Conservation (phyloP, 176 grass and related monocot genomes). For the Carex cristatella region DNA sequence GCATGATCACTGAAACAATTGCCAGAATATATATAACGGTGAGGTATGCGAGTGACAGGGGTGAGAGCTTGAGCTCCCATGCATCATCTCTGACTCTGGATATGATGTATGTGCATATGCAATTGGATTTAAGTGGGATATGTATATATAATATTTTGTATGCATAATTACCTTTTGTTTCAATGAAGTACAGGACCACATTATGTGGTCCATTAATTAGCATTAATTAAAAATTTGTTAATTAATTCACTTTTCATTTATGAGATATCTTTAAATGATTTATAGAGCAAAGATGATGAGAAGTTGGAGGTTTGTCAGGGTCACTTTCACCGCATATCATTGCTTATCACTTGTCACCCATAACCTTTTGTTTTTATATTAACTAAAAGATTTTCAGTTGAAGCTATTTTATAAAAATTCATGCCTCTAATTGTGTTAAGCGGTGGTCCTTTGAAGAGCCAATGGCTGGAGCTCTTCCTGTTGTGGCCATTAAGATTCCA, state of each 20-base stretch:
- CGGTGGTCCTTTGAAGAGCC: slow-evolving; percentile 8
- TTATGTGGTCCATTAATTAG: neutral
- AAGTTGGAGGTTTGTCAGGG: slow-evolving; percentile 14
- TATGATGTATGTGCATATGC: neutral
- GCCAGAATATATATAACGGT: neutral
- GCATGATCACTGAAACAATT: neutral
- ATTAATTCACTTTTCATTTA: neutral
- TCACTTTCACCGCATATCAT: slow-evolving; percentile 15
- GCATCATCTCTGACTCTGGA: neutral
- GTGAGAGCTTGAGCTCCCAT: neutral
- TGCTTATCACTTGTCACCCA: neutral
- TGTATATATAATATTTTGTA: neutral
- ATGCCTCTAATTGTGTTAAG: slow-evolving; percentile 10
- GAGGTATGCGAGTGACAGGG: neutral
- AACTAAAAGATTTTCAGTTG: slow-evolving; percentile 1
- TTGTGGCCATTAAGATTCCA: slow-evolving; percentile 21
- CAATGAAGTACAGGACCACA: slow-evolving; percentile 3
- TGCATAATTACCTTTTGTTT: neutral
- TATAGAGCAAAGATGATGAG: neutral
- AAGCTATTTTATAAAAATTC: neutral
- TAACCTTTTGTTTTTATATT: slow-evolving; percentile 6
- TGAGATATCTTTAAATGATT: neutral
- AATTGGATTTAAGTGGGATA: neutral
- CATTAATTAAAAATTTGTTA: neutral
- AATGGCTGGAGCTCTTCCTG: slow-evolving; percentile 4